Base-by-base conservation (phyloP, 495 filamentous ascomycete genomes). In the Tetracladium marchalianum region DNA sequence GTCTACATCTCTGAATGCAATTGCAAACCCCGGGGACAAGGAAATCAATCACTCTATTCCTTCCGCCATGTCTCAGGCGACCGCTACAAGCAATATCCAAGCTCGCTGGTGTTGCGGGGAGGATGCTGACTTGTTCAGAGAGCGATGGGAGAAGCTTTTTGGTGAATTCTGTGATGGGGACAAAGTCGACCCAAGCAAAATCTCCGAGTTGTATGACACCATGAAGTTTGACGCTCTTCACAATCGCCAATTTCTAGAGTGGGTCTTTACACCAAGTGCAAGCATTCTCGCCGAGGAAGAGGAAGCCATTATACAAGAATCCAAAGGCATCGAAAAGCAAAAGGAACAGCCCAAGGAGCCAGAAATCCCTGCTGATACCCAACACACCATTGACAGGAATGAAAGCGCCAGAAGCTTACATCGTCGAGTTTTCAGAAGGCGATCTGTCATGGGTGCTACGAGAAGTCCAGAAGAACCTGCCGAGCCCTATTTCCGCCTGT, bases 181-280 rank as follows among this genome's bases (percentile, higher is more conserved):
- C 52, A 98, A 97, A 67, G 86, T 97, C 9, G 92, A 98, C 60
- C 92, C 92, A 0, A 94, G 88, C 69, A 97, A 97, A 68, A 88
- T 98, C 32, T 95, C 87, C 7, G 92, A 98, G 66, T 69, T 98
- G 1, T 97, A 97, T 59, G 92, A 98, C 63, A 96, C 89, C 24
- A 96, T 97, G 90, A 98, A 98, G 61, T 98, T 96, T 54, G 92
- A 98, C 57, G 92, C 93, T 1, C 73, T 98, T 18, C 92, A 98
- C 62, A 98, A 98, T 61, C 80, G 93, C 4, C 85, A 85, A 48
- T 97, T 96, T 49, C 68, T 98, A n/a, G 93, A 98, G 64, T 95
- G 90, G 82, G 85, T 95, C 2, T 97, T 98, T 58, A 94, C 87
- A 49, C 93, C 92, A 2, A 75, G 76, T 57, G 75, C 65, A 60